Evolutionary conservation across 2,329 filamentous ascomycete species (phyloP).

Genomic region (Cercospora berteroae): DNA sequence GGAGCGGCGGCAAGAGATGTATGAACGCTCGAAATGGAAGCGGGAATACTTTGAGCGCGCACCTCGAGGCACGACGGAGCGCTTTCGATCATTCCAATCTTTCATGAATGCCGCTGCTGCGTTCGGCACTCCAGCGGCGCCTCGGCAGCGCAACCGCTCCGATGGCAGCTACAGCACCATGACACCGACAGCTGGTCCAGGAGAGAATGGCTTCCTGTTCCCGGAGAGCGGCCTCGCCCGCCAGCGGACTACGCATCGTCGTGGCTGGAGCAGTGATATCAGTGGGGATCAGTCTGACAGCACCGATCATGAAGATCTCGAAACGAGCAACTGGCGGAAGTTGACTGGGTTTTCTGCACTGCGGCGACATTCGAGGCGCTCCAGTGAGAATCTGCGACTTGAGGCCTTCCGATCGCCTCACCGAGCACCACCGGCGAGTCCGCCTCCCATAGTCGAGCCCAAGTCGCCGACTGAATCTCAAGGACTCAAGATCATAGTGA

Average conservation of each 20-base stretch:
- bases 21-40: constrained; percentile 35
- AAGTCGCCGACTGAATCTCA: neutral
- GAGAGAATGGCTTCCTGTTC: constrained; percentile 24
- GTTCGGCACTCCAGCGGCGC: constrained; percentile 25
- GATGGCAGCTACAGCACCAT: constrained; percentile 26
- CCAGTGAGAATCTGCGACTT: constrained; percentile 4
- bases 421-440: neutral
- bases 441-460: constrained; percentile 1
- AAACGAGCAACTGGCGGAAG: constrained; percentile 16
- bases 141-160: constrained; percentile 27
- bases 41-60: constrained; percentile 36
- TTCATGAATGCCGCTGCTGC: constrained; percentile 33
- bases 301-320: constrained; percentile 28
- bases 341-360: constrained; percentile 19
- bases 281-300: constrained; percentile 38
- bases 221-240: constrained; percentile 27
- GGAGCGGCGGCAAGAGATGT: constrained; percentile 30
- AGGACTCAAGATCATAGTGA: constrained; percentile 25
- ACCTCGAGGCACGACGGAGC: constrained; percentile 33
- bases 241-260: constrained; percentile 26
- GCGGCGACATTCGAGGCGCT: constrained; percentile 16
- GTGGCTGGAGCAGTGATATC: constrained; percentile 38
- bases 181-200: constrained; percentile 26
- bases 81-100: constrained; percentile 33
- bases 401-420: constrained; percentile 6